Evolutionary conservation across 208 protist species (phyloP).

Genomic region (Porcisia deanei): DNA sequence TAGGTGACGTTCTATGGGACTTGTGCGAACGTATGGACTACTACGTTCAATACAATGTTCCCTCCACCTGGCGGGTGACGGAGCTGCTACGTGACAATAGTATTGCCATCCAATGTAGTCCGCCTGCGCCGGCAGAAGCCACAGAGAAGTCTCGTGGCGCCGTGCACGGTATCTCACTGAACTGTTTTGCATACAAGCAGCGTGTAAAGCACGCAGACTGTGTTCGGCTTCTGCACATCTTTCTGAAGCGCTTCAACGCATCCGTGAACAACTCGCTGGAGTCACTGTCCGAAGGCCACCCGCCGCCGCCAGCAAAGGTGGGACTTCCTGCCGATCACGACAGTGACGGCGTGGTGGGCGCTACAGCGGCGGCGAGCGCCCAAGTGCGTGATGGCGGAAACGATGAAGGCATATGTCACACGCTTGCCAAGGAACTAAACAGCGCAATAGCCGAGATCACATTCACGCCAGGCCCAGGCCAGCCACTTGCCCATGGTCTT

Average conservation of each 20-base stretch:
- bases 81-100: conserved; percentile 75
- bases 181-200: conserved; percentile 83
- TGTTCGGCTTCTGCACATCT: conserved; percentile 62
- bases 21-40: conserved; percentile 82
- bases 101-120: conserved; percentile 74
- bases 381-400: conserved; percentile 3
- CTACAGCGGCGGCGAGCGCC: conserved; percentile 3
- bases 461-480: conserved; percentile 57
- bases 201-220: conserved; percentile 60
- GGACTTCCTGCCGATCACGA: not conserved
- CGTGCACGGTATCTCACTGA: conserved; percentile 77
- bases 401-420: conserved; percentile 35
- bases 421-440: conserved; percentile 48
- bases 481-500: conserved; percentile 65
- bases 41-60: conserved; percentile 80
- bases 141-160: conserved; percentile 12
- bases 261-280: conserved; percentile 76
- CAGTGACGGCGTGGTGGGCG: not conserved
- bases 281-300: conserved; percentile 35
- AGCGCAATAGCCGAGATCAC: conserved; percentile 76
- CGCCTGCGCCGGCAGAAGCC: conserved; percentile 23
- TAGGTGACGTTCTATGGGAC: conserved; percentile 70
- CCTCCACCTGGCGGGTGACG: conserved; percentile 60
- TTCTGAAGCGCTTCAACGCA: conserved; percentile 78
- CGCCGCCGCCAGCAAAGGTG: conserved; percentile 7